These are phyloP conservation scores for Oryza officinalis DNA, from an alignment of 176 grass and related monocot genomes.

Conservation along the genomic window DNA sequence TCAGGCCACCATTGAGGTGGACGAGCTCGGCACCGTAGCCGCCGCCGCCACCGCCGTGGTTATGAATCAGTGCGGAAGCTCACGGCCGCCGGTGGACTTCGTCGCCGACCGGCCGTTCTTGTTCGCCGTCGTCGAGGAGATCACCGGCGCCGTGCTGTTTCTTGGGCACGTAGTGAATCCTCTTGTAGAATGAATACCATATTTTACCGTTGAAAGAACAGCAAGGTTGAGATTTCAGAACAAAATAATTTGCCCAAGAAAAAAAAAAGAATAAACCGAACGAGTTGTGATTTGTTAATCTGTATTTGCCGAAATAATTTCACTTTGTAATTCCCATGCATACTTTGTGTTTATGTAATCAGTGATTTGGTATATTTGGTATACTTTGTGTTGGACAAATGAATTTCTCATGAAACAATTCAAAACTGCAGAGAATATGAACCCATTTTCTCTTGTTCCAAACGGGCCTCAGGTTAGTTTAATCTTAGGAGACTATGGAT, in stretches of 20 bases:
- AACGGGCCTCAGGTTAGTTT: no score
- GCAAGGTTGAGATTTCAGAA: no score
- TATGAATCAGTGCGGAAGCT: rapidly evolving
- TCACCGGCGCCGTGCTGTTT: background rate
- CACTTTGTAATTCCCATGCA: background rate
- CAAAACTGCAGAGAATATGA: no score
- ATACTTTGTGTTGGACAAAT: background rate
- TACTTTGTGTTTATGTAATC: no score
- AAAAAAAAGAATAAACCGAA: no score
- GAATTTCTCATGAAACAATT: background rate
- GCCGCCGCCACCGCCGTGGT: background rate
- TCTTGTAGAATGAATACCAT: no score
- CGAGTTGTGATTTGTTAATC: background rate
- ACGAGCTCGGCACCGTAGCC: constrained; percentile 42
- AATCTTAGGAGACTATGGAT: no score
- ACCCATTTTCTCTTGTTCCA: no score
- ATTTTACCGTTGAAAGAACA: no score
- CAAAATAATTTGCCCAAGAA: background rate
- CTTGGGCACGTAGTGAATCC: constrained; percentile 36
- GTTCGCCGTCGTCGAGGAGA: constrained; percentile 40
- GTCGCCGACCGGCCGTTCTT: constrained; percentile 30
- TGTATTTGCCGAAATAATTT: background rate
- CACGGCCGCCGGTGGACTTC: background rate
- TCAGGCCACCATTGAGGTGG: constrained; percentile 43
- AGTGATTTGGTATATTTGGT: background rate